Conservation (phyloP, 1,284 basidiomycete species). For the Earliella scabrosa region DNA sequence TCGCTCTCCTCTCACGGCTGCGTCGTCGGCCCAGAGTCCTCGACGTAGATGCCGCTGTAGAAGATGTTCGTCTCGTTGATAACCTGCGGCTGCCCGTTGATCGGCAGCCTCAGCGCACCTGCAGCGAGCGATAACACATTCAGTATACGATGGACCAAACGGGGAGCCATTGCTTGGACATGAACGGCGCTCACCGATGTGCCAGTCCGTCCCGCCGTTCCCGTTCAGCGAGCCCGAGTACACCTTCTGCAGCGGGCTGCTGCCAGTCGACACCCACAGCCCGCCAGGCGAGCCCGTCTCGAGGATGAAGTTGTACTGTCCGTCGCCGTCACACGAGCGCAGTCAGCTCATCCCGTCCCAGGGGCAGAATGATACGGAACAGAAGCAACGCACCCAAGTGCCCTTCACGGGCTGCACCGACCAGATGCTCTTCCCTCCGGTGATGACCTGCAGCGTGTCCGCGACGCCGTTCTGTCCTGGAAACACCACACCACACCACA, state of each 20-base stretch:
- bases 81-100: conserved; percentile 28
- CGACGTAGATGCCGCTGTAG: conserved; percentile 32
- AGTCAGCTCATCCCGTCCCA: too few species aligned
- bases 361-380: neutral
- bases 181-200: conserved; percentile 26
- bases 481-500: too few species aligned
- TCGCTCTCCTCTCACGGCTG: conserved; percentile 12
- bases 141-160: too few species aligned
- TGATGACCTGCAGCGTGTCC: conserved; percentile 32
- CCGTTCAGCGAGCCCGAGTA: conserved; percentile 32
- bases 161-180: neutral
- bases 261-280: conserved; percentile 34
- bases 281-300: conserved; percentile 31
- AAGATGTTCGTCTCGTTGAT: conserved; percentile 33
- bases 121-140: neutral
- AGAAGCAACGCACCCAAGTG: conserved; percentile 28
- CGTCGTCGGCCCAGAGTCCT: conserved; percentile 29
- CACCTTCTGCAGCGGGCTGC: conserved; percentile 27
- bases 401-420: conserved; percentile 31
- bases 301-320: conserved; percentile 32
- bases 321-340: too few species aligned
- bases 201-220: conserved; percentile 34
- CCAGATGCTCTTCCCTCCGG: conserved; percentile 32
- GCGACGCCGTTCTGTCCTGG: conserved; percentile 31
- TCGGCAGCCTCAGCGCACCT: conserved; percentile 31